Conservation (phyloP, 164 flowering plant genomes). For the Euptelea pleiosperma region DNA sequence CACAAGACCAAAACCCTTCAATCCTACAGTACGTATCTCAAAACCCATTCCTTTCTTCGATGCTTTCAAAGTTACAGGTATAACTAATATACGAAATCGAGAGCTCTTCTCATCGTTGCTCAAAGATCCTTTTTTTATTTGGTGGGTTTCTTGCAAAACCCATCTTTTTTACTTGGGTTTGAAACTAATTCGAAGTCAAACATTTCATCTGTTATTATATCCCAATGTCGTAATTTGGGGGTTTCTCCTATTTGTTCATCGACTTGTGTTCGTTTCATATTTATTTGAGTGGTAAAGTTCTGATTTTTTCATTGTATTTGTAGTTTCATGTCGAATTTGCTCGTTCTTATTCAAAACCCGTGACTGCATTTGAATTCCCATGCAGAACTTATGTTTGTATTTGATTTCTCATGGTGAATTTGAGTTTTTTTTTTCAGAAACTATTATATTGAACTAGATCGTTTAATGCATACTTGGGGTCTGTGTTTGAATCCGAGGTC, state of each 20-base stretch:
- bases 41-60: no score
- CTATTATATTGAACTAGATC: no score
- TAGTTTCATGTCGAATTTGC: neutral
- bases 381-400: no score
- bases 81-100: neutral
- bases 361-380: neutral
- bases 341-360: neutral
- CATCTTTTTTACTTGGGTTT: neutral
- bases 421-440: no score
- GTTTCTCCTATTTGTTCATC: neutral
- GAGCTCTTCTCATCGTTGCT: neutral
- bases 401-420: no score
- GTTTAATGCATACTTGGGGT: no score
- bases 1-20: constrained; percentile 1
- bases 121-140: neutral
- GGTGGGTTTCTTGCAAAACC: neutral
- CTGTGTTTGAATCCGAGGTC: no score
- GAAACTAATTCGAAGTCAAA: neutral
- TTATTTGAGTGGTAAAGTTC: neutral
- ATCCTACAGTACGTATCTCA: constrained; percentile 12
- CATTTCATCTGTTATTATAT: no score
- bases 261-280: neutral
- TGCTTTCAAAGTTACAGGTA: neutral
- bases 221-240: neutral
- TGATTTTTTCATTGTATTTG: neutral